A percentile compares a stretch with the other conserved stretches of the same genome.
Evolutionary conservation across 768 basidiomycete genomes (phyloP).

Genomic region (Collybia nuda): DNA sequence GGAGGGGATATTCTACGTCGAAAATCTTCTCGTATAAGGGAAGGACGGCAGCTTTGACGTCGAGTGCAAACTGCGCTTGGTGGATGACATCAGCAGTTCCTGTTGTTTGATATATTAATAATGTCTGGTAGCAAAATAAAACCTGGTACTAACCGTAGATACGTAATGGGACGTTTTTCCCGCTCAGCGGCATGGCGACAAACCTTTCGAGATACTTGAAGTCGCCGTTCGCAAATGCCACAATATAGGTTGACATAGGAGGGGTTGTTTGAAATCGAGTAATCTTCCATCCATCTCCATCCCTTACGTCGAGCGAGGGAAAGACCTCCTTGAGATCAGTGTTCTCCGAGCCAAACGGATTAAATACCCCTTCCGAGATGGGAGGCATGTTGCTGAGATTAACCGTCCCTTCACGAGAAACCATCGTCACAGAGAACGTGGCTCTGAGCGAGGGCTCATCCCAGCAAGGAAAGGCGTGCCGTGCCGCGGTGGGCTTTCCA

Average conservation of each 20-base stretch:
- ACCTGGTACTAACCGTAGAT: conserved; percentile 68
- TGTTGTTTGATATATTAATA: conserved; percentile 21
- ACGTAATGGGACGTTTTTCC: conserved; percentile 77
- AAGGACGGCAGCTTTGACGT: conserved; percentile 77
- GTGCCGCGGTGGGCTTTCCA: conserved; percentile 76
- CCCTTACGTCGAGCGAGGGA: conserved; percentile 34
- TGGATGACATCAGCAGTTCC: conserved; percentile 81
- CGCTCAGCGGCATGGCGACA: conserved; percentile 77
- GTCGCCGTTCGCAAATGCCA: conserved; percentile 82
- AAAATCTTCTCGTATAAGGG: conserved; percentile 96
- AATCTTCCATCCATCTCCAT: conserved; percentile 66
- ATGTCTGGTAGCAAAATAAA: not conserved
- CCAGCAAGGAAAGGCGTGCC: conserved; percentile 86
- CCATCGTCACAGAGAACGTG: conserved; percentile 74
- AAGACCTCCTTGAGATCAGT: conserved; percentile 40
- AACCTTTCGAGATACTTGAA: conserved; percentile 75
- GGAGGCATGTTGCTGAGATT: conserved; percentile 89
- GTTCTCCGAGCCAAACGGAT: conserved; percentile 24
- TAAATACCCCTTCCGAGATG: conserved; percentile 55
- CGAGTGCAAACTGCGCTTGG: conserved; percentile 84
- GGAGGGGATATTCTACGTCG: conserved; percentile 88
- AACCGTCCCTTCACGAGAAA: conserved; percentile 74
- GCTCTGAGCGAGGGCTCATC: conserved; percentile 94
- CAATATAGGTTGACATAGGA: conserved; percentile 85
- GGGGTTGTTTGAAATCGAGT: conserved; percentile 83